These are phyloP conservation scores for Sporothrix schenckii DNA, from an alignment of 2,329 filamentous ascomycete species.

Conservation along the genomic window DNA sequence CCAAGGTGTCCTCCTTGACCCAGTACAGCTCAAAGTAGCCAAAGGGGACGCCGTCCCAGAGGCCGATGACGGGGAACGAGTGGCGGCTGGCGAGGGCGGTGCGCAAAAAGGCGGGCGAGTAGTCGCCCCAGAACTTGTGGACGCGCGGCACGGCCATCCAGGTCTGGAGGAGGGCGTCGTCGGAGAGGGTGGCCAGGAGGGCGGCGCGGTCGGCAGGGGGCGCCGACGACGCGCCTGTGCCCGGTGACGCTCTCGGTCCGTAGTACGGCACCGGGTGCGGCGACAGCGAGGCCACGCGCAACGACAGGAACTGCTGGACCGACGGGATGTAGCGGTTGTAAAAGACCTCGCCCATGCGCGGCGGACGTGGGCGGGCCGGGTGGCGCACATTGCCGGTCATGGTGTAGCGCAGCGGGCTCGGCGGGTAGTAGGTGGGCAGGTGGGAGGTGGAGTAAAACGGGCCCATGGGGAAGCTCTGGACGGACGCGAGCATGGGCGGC, in stretches of 20 bases:
- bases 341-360: slow-evolving; percentile 86
- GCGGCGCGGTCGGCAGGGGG: slow-evolving; percentile 39
- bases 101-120: slow-evolving; percentile 67
- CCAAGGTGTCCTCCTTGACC: slow-evolving; percentile 88
- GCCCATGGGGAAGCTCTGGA: slow-evolving; percentile 54
- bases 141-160: slow-evolving; percentile 92
- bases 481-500: slow-evolving; percentile 43
- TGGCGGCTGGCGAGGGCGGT: slow-evolving; percentile 67
- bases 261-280: slow-evolving; percentile 64
- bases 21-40: slow-evolving; percentile 98
- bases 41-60: slow-evolving; percentile 94
- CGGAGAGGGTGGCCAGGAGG: slow-evolving; percentile 53
- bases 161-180: slow-evolving; percentile 67
- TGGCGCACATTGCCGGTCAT: slow-evolving; percentile 80
- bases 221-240: slow-evolving; percentile 40
- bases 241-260: slow-evolving; percentile 53
- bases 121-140: slow-evolving; percentile 78
- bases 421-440: slow-evolving; percentile 88
- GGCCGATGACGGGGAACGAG: slow-evolving; percentile 86
- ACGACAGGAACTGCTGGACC: slow-evolving; percentile 80
- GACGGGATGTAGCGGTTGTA: slow-evolving; percentile 87
- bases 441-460: slow-evolving; percentile 83
- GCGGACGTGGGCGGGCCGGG: slow-evolving; percentile 83
- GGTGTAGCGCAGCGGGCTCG: slow-evolving; percentile 77
- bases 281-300: slow-evolving; percentile 78